phyloP scores from a whole-genome alignment of 2,329 filamentous ascomycete genomes.

The Diaporthe velutina region DNA sequence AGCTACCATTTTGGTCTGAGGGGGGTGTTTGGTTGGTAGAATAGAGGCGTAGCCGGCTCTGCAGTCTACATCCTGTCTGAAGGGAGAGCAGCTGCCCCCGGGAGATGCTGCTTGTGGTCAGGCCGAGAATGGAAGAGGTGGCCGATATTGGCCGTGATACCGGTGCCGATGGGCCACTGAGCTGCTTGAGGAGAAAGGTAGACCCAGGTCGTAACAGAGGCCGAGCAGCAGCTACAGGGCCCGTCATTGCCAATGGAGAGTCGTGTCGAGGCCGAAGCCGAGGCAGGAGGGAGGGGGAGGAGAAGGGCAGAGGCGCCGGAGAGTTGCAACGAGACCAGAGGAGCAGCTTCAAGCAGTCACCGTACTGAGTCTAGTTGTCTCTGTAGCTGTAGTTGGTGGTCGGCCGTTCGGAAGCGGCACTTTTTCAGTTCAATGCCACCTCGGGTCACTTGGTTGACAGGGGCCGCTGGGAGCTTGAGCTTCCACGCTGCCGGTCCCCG shows the following conservation, averaged over 20 bases:
- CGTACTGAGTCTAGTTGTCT: neutral
- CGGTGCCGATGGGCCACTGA: conserved; percentile 38
- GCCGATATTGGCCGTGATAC: neutral
- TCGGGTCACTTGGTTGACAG: neutral
- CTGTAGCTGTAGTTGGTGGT: neutral
- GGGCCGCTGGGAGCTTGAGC: conserved; percentile 5
- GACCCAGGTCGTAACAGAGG: conserved; percentile 38
- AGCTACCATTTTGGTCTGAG: neutral
- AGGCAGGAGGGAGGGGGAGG: neutral
- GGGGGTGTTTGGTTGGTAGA: conserved; percentile 43
- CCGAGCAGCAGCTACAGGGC: conserved; percentile 40
- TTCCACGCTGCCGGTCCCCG: conserved; percentile 1
- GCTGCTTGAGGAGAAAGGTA: conserved; percentile 38
- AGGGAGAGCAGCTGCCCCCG: conserved; percentile 39
- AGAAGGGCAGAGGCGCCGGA: neutral
- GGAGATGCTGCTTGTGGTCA: conserved; percentile 35
- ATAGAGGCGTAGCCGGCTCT: conserved; percentile 45
- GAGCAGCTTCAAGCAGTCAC: neutral
- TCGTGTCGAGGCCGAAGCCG: conserved; percentile 20
- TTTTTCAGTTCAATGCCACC: conserved; percentile 33
- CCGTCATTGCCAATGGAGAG: conserved; percentile 38
- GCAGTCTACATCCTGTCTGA: conserved; percentile 47
- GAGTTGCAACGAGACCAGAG: conserved; percentile 1
- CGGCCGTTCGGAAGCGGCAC: conserved; percentile 14
- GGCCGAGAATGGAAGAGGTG: conserved; percentile 9